Conservation (phyloP, 805 yeast species). For the Starmerella davenportii region DNA sequence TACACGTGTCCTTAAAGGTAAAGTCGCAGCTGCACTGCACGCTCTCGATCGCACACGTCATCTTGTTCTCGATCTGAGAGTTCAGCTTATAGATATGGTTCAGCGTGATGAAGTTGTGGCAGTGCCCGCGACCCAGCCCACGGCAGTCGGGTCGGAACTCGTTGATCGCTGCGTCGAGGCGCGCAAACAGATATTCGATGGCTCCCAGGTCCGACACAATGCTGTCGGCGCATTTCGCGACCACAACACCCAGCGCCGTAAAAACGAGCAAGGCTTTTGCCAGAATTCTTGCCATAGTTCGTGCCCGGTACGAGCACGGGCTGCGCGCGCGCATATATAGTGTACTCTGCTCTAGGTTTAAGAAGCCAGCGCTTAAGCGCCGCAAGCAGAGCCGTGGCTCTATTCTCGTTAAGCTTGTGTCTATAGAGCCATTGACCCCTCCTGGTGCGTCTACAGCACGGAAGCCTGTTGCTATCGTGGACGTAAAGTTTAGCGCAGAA, state of each 20-base stretch:
- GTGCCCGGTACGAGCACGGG: too few species aligned
- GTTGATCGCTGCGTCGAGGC: constrained; percentile 3
- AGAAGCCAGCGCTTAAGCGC: too few species aligned
- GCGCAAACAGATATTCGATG: neutral
- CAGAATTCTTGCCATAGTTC: neutral
- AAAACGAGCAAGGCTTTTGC: neutral
- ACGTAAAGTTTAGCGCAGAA: too few species aligned
- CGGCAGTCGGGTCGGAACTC: constrained; percentile 2
- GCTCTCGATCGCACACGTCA: constrained; percentile 12
- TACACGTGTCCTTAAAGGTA: constrained; percentile 4
- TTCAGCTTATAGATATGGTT: constrained; percentile 4
- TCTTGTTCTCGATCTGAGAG: constrained; percentile 4
- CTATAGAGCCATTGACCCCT: too few species aligned
- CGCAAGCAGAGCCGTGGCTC: too few species aligned
- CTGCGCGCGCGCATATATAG: too few species aligned
- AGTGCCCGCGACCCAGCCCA: neutral
- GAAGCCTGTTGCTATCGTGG: too few species aligned
- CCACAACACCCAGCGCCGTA: neutral
- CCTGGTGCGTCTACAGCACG: too few species aligned
- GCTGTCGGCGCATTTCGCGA: constrained; percentile 8
- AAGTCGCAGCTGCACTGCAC: constrained; percentile 10
- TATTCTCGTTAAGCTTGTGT: too few species aligned
- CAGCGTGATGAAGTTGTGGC: constrained; percentile 7
- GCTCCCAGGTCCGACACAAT: constrained; percentile 8
- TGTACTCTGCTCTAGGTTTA: too few species aligned